Evolutionary conservation across 345 rosid species (phyloP).

Genomic region (Psidium friedrichsthalianum): DNA sequence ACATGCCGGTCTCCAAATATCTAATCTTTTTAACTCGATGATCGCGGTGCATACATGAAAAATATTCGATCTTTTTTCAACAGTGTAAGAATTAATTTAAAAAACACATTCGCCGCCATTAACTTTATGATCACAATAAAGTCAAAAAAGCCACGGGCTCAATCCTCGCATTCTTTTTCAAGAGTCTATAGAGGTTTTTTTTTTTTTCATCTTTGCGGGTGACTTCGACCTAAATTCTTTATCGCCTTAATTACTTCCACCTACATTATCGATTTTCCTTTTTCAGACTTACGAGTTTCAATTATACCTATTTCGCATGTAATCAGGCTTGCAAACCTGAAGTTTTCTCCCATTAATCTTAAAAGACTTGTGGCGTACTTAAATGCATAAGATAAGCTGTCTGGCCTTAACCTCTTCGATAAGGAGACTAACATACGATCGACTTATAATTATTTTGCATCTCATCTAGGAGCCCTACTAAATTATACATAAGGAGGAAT

Average conservation of each 20-base stretch:
- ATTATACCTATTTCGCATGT: neutral
- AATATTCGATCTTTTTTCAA: neutral
- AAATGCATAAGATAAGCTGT: neutral
- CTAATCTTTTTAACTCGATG: neutral
- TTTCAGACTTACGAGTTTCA: neutral
- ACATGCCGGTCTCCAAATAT: neutral
- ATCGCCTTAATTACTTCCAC: neutral
- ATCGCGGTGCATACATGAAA: neutral
- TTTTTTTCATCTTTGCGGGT: neutral
- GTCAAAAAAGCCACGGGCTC: neutral
- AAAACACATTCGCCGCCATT: neutral
- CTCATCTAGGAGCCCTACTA: neutral
- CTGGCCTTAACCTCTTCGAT: neutral
- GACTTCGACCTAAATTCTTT: neutral
- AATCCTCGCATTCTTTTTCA: neutral
- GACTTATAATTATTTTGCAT: neutral
- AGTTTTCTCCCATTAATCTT: neutral
- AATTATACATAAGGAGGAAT: neutral
- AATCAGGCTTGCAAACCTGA: neutral
- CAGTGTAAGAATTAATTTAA: neutral
- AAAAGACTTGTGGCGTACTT: neutral
- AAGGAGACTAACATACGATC: neutral
- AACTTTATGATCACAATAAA: neutral
- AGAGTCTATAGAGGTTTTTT: neutral
- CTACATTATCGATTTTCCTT: neutral